phyloP scores from a whole-genome alignment of 169 alveolate genomes.

The Plasmodium knowlesi region DNA sequence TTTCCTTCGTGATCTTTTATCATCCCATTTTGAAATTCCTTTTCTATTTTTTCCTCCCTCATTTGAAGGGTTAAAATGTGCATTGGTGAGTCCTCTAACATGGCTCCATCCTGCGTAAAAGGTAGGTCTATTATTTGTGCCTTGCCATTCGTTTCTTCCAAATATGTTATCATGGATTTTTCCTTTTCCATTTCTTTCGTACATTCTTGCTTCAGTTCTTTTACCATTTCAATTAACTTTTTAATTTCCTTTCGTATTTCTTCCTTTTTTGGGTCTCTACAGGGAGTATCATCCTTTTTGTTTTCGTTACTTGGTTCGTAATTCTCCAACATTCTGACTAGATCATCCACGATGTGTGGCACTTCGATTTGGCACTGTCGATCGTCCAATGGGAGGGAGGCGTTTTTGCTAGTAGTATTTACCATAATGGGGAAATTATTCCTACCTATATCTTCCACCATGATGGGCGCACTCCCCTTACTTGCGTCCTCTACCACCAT shows the following conservation, averaged over 20 bases:
- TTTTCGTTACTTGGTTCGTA: not conserved
- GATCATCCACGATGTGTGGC: not conserved
- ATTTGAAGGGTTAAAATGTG: not conserved
- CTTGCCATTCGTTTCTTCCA: not conserved
- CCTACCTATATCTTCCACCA: not conserved
- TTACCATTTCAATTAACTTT: constrained; percentile 36
- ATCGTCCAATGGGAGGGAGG: not conserved
- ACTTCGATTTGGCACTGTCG: not conserved
- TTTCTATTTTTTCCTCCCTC: not conserved
- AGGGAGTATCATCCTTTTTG: not conserved
- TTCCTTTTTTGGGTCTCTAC: constrained; percentile 1
- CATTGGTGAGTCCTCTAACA: not conserved
- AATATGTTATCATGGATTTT: not conserved
- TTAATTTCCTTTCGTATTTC: constrained; percentile 29
- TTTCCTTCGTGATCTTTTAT: not conserved
- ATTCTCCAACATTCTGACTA: not conserved
- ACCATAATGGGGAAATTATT: not conserved
- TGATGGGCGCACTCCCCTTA: not conserved
- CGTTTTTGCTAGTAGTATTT: not conserved
- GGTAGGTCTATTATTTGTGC: not conserved
- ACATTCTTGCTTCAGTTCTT: constrained; percentile 10
- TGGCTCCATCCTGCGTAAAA: not conserved
- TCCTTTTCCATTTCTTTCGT: constrained; percentile 26
- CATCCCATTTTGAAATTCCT: not conserved
- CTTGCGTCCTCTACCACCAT: not conserved